A percentile compares a stretch with the other conserved stretches of the same genome.
Conservation (phyloP, 2,329 filamentous ascomycete species). For the Penicillium olsonii region DNA sequence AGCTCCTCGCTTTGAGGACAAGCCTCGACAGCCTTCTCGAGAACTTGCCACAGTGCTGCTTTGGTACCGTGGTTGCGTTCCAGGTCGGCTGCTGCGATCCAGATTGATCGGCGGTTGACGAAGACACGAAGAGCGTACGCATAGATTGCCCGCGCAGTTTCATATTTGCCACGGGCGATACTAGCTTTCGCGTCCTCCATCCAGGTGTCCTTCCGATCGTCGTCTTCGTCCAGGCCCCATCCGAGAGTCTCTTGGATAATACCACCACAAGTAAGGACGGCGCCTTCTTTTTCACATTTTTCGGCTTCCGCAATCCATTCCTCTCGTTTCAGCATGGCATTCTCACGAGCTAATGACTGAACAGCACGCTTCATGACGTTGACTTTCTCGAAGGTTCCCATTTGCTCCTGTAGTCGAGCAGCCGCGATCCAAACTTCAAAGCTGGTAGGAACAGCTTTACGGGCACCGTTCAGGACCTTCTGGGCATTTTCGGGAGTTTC, state of each 20-base stretch:
- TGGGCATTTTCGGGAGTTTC: slow-evolving; percentile 91
- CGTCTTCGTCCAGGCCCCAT: slow-evolving; percentile 91
- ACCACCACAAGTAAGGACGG: slow-evolving; percentile 78
- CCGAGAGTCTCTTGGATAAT: slow-evolving; percentile 93
- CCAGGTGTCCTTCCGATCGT: slow-evolving; percentile 95
- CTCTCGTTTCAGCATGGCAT: slow-evolving; percentile 94
- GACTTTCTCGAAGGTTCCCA: slow-evolving; percentile 76
- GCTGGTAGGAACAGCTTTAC: slow-evolving; percentile 89
- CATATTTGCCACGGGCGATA: slow-evolving; percentile 78
- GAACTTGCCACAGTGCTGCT: slow-evolving; percentile 77
- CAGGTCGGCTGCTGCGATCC: slow-evolving; percentile 86
- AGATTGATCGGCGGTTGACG: slow-evolving; percentile 81
- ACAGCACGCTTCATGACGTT: slow-evolving; percentile 95
- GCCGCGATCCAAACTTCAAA: slow-evolving; percentile 97
- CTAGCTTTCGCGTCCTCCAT: slow-evolving; percentile 86
- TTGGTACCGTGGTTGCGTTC: slow-evolving; percentile 86
- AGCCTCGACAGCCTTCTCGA: slow-evolving; percentile 91
- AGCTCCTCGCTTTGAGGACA: slow-evolving; percentile 88
- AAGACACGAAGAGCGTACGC: slow-evolving; percentile 89
- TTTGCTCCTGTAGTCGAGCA: slow-evolving; percentile 83
- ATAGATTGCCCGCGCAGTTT: slow-evolving; percentile 91
- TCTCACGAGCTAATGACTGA: slow-evolving; percentile 82
- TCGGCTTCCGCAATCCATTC: slow-evolving; percentile 97
- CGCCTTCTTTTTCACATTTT: slow-evolving; percentile 89
- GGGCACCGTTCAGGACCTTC: slow-evolving; percentile 90